These are phyloP conservation scores for Chaetomium fimeti DNA, from an alignment of 495 filamentous ascomycete genomes.

Conservation along the genomic window DNA sequence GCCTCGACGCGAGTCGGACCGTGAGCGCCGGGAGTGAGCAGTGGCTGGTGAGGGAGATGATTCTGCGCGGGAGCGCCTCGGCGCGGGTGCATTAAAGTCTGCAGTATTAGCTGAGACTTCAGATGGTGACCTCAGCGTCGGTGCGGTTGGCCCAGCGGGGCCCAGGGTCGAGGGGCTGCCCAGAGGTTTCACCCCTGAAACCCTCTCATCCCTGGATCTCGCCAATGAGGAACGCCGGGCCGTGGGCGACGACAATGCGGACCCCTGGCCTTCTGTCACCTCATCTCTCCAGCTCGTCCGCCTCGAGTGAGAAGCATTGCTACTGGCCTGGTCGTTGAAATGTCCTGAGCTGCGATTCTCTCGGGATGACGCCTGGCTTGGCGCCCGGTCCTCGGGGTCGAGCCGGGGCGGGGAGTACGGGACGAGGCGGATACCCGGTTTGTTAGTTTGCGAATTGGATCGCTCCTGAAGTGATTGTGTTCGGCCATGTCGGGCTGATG, in stretches of 20 bases:
- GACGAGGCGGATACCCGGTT: conserved; percentile 51
- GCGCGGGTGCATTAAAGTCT: conserved; percentile 25
- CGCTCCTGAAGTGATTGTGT: conserved; percentile 55
- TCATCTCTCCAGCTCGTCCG: conserved; percentile 21
- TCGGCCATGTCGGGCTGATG: conserved; percentile 37
- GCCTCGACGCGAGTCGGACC: conserved; percentile 40
- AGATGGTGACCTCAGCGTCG: conserved; percentile 38
- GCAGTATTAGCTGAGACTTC: conserved; percentile 34
- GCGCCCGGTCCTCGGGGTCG: conserved; percentile 34
- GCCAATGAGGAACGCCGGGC: conserved; percentile 41
- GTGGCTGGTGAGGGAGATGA: conserved; percentile 22
- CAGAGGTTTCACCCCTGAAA: conserved; percentile 50
- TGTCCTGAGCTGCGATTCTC: conserved; percentile 28
- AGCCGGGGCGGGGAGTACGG: conserved; percentile 52
- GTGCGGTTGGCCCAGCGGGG: conserved; percentile 30
- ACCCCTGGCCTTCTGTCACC: conserved; percentile 31
- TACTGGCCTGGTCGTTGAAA: conserved; percentile 27
- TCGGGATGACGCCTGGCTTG: conserved; percentile 37
- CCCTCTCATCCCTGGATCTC: conserved; percentile 39
- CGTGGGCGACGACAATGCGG: conserved; percentile 42
- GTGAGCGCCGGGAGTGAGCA: conserved; percentile 27
- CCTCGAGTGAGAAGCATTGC: conserved; percentile 21
- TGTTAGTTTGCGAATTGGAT: conserved; percentile 55
- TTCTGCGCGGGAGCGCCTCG: conserved; percentile 19
- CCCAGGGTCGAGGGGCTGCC: conserved; percentile 37